Percentiles rank a stretch among this genome's conserved stretches.
Evolutionary conservation across 805 yeast genomes (phyloP).

Genomic region (Pichia cabralensis): DNA sequence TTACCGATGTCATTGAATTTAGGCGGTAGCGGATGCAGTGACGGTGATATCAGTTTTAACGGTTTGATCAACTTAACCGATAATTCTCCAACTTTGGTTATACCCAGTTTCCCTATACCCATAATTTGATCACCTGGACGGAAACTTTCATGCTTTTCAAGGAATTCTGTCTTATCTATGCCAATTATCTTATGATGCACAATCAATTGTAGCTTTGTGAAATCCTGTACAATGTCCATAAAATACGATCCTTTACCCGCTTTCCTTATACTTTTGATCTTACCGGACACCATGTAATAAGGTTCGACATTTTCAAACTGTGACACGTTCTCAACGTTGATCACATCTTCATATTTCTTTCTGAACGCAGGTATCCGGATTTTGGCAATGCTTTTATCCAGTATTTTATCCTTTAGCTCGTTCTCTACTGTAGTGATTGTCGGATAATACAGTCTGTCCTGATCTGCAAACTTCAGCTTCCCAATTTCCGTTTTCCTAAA

Average conservation of each 20-base stretch:
- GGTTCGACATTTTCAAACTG: slow-evolving; percentile 15
- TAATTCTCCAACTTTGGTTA: slow-evolving; percentile 69
- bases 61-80: slow-evolving; percentile 51
- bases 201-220: slow-evolving; percentile 47
- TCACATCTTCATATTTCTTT: slow-evolving; percentile 19
- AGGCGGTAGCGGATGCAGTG: slow-evolving; percentile 64
- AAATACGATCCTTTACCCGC: slow-evolving; percentile 65
- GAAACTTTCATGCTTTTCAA: slow-evolving; percentile 30
- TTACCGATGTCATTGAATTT: slow-evolving; percentile 43
- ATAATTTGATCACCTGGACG: slow-evolving; percentile 66
- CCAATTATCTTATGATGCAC: slow-evolving; percentile 42
- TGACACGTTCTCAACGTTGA: slow-evolving; percentile 15
- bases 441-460: slow-evolving; percentile 21
- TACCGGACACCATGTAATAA: slow-evolving; percentile 38
- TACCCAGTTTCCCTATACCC: slow-evolving; percentile 61
- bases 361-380: slow-evolving; percentile 34
- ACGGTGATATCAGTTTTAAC: slow-evolving; percentile 50
- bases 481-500: slow-evolving; percentile 19
- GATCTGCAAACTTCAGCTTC: slow-evolving; percentile 8
- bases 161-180: slow-evolving; percentile 33
- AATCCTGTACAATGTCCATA: slow-evolving; percentile 59
- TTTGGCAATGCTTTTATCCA: slow-evolving; percentile 1
- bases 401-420: background rate
- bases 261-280: slow-evolving; percentile 44
- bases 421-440: slow-evolving; percentile 8